Base-by-base conservation (phyloP, 805 yeast genomes). In the Lachancea lanzarotensis region DNA sequence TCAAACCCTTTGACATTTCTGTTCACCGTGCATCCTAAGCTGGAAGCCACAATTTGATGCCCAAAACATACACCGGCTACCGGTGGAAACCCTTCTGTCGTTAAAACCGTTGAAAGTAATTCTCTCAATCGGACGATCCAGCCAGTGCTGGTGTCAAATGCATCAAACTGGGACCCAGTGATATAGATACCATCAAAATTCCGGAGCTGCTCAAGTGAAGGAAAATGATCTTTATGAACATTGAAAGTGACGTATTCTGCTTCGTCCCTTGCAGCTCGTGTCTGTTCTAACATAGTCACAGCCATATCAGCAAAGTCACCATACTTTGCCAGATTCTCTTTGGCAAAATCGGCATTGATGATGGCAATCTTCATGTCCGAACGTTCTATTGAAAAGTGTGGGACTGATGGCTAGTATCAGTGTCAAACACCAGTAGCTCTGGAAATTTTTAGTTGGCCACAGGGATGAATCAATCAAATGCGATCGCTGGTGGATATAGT, bases 41-140 rank as follows among this genome's bases (percentile, higher is more conserved):
- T 79, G 43, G 82, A 74, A 1, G 79, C 81, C 13, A 88, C 62
- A 19, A 86, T 71, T 60, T 88, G 96, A 63, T 89, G 96, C 5
- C 96, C 96, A 60, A 87, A 88, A 62, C 96, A 88, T 35, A 88
- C 68, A 3, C 95, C 95, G 5, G 77, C 73, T 3, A 79, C 46
- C 2, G 84, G 82, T n/a, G 73, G 63, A 27, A 55, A 47, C 4
- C 48, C 47, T 9, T 35, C 42, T 11, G 46, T 49, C 10, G 38
- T 35, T 11, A 55, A 38, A 18, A 54, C 50, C 35, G 38, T 46
- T 18, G 27, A 15, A 26, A 75, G 53, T 42, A 73, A 65, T 9
- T 59, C 45, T 48, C 72, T 69, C 25, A 76, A 54, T 27, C 59
- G 54, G 19, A 54, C 51, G 34, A 75, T 67, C 79, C 79, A 75